phyloP scores from a whole-genome alignment of 192 early-diverging fungal genomes.

The Gaertneriomyces semiglobifer region DNA sequence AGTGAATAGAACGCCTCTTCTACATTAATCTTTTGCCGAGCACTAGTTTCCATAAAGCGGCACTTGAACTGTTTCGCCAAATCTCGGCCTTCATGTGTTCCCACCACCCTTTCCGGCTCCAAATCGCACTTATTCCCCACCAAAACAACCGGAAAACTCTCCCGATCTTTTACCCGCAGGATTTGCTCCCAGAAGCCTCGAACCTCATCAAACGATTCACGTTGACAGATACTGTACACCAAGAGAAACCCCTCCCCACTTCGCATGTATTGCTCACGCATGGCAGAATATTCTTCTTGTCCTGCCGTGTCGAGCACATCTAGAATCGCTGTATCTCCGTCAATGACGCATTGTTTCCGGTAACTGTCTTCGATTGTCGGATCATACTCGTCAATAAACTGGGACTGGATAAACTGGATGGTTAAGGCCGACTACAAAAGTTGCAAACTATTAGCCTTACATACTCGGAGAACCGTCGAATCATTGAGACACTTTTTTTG shows the following conservation, averaged over 20 bases:
- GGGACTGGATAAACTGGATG: conserved; percentile 80
- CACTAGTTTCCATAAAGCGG: conserved; percentile 77
- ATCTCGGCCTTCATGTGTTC: conserved; percentile 65
- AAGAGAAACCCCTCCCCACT: conserved; percentile 75
- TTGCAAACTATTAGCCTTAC: background rate
- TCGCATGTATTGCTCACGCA: conserved; percentile 76
- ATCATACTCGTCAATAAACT: conserved; percentile 53
- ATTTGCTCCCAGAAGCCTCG: conserved; percentile 61
- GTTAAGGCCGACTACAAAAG: conserved; percentile 32
- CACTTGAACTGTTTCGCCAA: conserved; percentile 68
- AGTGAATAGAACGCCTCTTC: conserved; percentile 81
- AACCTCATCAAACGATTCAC: conserved; percentile 65
- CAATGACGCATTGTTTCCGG: conserved; percentile 75
- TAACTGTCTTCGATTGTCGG: conserved; percentile 59
- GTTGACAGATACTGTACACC: conserved; percentile 69
- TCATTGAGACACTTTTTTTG: too few relatives aligned
- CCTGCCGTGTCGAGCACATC: conserved; percentile 85
- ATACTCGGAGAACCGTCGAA: background rate
- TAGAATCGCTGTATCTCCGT: conserved; percentile 67
- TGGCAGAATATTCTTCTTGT: conserved; percentile 43
- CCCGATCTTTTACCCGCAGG: conserved; percentile 65
- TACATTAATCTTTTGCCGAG: conserved; percentile 79
- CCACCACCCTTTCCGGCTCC: conserved; percentile 49
- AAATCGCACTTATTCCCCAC: conserved; percentile 82
- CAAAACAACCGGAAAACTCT: conserved; percentile 64